Evolutionary conservation across 108 stramenopile genomes (phyloP).

Genomic region (Discostella stelligeroides): DNA sequence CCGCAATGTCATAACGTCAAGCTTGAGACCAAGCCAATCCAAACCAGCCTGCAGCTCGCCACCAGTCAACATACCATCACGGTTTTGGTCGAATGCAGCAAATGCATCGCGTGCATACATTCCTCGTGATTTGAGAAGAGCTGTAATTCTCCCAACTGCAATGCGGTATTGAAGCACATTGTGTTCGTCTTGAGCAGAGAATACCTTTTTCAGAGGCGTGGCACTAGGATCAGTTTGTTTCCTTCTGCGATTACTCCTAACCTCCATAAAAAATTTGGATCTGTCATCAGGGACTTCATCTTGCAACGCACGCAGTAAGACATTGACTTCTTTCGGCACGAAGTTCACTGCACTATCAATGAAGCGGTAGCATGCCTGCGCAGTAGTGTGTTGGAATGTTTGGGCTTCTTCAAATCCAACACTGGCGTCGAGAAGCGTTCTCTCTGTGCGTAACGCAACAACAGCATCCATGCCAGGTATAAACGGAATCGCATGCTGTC

Average conservation of each 20-base stretch:
- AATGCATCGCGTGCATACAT: slow-evolving; percentile 97
- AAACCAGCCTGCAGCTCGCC: slow-evolving; percentile 95
- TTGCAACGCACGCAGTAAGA: slow-evolving; percentile 92
- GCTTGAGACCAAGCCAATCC: slow-evolving; percentile 92
- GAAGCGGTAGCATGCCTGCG: slow-evolving; percentile 93
- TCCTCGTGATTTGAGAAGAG: slow-evolving; percentile 89
- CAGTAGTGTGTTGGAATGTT: slow-evolving; percentile 87
- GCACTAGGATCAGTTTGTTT: slow-evolving; percentile 91
- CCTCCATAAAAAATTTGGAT: slow-evolving; percentile 93
- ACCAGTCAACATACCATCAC: slow-evolving; percentile 90
- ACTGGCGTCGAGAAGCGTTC: slow-evolving; percentile 81
- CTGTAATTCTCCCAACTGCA: slow-evolving; percentile 90
- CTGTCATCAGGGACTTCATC: slow-evolving; percentile 84
- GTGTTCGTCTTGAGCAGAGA: slow-evolving; percentile 94
- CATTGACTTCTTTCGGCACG: slow-evolving; percentile 84
- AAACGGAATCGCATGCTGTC: slow-evolving; percentile 68
- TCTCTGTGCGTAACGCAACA: slow-evolving; percentile 80
- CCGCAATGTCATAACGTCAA: slow-evolving; percentile 75
- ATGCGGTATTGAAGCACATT: slow-evolving; percentile 95
- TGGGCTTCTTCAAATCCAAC: slow-evolving; percentile 82
- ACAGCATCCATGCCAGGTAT: slow-evolving; percentile 82
- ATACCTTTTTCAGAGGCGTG: slow-evolving; percentile 92
- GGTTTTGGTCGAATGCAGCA: slow-evolving; percentile 92
- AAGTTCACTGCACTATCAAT: slow-evolving; percentile 94
- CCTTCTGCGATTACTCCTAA: slow-evolving; percentile 92